phyloP scores from a whole-genome alignment of 1,284 basidiomycete genomes.

The Microbotryum intermedium region DNA sequence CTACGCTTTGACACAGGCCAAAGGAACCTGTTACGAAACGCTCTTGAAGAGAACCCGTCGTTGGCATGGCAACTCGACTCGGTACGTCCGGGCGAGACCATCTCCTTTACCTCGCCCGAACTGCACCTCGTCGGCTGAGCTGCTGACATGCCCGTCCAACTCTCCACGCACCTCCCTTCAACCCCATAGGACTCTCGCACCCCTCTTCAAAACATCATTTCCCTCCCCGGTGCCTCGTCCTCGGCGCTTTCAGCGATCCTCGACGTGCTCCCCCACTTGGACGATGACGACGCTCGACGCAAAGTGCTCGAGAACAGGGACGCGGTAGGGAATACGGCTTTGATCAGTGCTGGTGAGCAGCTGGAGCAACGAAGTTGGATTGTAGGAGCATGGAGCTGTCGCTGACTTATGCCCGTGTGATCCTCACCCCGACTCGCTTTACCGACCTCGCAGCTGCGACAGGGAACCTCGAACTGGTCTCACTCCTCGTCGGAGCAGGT shows the following conservation, averaged over 20 bases:
- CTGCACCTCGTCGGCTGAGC: neutral
- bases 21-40: slow-evolving; percentile 11
- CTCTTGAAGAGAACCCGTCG: slow-evolving; percentile 6
- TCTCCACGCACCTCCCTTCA: neutral
- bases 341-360: slow-evolving; percentile 71
- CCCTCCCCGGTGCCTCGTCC: slow-evolving; percentile 49
- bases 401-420: too few relatives aligned
- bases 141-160: neutral
- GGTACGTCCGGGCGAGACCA: too few relatives aligned
- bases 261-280: slow-evolving; percentile 58
- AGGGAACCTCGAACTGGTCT: slow-evolving; percentile 66
- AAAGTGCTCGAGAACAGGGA: slow-evolving; percentile 45
- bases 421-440: neutral
- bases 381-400: neutral
- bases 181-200: slow-evolving; percentile 70
- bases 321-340: slow-evolving; percentile 68
- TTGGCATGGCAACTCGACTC: slow-evolving; percentile 20
- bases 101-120: neutral
- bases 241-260: slow-evolving; percentile 65
- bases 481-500: slow-evolving; percentile 71
- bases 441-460: slow-evolving; percentile 54
- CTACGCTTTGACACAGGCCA: slow-evolving; percentile 4
- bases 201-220: slow-evolving; percentile 80
- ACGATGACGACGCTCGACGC: slow-evolving; percentile 41
- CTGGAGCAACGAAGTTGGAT: neutral